phyloP scores from a whole-genome alignment of 768 basidiomycete genomes.

The Mycena amicta region DNA sequence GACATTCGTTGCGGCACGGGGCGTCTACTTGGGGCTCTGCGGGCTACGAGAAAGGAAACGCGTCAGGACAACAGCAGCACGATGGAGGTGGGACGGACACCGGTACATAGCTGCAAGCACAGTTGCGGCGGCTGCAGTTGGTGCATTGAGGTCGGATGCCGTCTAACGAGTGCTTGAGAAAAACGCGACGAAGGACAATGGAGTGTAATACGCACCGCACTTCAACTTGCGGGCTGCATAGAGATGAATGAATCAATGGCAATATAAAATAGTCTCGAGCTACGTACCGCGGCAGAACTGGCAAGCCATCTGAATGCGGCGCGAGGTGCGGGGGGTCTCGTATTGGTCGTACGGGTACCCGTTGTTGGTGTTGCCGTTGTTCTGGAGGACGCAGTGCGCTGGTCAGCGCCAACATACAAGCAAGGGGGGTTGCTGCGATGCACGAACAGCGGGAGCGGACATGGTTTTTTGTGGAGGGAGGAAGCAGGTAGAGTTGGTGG shows the following conservation, averaged over 20 bases:
- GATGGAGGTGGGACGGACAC: no score
- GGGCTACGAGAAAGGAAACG: no score
- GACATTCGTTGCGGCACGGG: no score
- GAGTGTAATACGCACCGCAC: constrained; percentile 41
- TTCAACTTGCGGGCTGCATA: constrained; percentile 67
- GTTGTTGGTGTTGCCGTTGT: constrained; percentile 6
- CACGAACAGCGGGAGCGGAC: not conserved
- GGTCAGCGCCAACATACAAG: not conserved
- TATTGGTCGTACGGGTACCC: constrained; percentile 19
- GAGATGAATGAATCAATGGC: constrained; percentile 1
- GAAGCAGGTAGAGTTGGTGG: not conserved
- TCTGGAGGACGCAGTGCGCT: not conserved
- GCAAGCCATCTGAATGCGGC: constrained; percentile 71
- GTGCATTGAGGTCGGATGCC: constrained; percentile 63
- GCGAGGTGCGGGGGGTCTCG: constrained; percentile 28
- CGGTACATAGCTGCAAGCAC: constrained; percentile 61
- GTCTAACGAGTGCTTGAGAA: constrained; percentile 29
- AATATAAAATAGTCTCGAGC: not conserved
- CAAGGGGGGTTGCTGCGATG: not conserved
- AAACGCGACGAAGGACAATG: not conserved
- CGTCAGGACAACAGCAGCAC: no score
- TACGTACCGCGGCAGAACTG: constrained; percentile 69
- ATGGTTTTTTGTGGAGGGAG: not conserved
- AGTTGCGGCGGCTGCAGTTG: constrained; percentile 64
- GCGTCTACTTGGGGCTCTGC: not conserved